Base-by-base conservation (phyloP, 2,329 filamentous ascomycete genomes). In the Fusarium newnesense region DNA sequence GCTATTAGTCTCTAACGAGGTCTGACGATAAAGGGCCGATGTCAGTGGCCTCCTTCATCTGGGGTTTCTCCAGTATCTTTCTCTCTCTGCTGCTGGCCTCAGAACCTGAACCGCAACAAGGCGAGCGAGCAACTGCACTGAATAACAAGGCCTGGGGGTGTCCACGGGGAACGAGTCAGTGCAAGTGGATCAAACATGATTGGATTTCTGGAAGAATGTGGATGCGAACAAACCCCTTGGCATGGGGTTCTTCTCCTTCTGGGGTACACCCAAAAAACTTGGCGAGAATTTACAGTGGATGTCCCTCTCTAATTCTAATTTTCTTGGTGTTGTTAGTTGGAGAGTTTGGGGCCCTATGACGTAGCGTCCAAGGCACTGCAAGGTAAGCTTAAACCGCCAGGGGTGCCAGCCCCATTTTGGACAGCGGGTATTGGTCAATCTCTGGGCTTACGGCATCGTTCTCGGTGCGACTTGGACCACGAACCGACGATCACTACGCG, bases 371-470 rank as follows among this genome's bases (percentile, higher is more conserved):
- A 76, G 75, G 63, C 67, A 70, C 24, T 24, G 52, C 68, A 69
- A 77, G 76, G 67, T 74, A 75, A 78, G 76, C 74, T 77, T 77
- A 77, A 76, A 67, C 64, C 49, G 54, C 56, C 42, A 56, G 56
- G 66, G 46, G 62, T 76, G 66, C 50, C 34, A 39, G 40, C 24
- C 50, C 65, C 59, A 70, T 53, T 64, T 58, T 46, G 50, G 16
- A 11, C 37, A 7, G 26, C n/a, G 16, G 36, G 13, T 10, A 36
- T 54, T 47, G 43, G 44, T 50, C 49, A 62, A 42, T 61, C 18
- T 44, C 60, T 60, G 32, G 66, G 58, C 67, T 39, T 69, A 76
- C 70, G 75, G 69, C 69, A 77, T 77, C 57, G 58, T 64, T 64
- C 73, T 76, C 73, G 75, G 73, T 73, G 70, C 69, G 53, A 73